A percentile compares a stretch with the other conserved stretches of the same genome.
Evolutionary conservation across 2,329 filamentous ascomycete genomes (phyloP).

Genomic region (Paraphaeosphaeria sporulosa): DNA sequence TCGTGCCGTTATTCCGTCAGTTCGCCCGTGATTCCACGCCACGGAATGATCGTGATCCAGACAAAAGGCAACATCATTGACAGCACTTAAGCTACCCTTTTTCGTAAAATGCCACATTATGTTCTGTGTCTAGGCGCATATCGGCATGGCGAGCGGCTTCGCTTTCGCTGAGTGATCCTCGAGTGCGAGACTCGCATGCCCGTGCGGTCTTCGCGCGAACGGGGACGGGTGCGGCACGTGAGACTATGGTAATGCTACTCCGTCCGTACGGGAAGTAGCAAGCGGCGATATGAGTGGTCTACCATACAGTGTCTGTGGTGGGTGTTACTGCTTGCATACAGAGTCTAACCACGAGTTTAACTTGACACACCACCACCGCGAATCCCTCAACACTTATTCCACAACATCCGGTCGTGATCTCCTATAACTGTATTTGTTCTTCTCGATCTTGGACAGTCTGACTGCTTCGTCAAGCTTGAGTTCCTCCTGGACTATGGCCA

Average conservation of each 20-base stretch:
- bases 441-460: background rate
- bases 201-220: background rate
- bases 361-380: background rate
- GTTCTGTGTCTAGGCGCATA: too few relatives aligned
- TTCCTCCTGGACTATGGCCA: background rate
- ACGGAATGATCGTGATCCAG: too few relatives aligned
- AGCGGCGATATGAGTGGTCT: background rate
- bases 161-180: background rate
- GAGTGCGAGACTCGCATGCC: background rate
- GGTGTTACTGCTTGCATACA: background rate
- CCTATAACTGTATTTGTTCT: background rate
- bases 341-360: background rate
- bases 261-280: background rate
- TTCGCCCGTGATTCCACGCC: too few relatives aligned
- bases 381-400: too few relatives aligned
- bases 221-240: background rate
- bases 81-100: too few relatives aligned
- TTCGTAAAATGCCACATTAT: too few relatives aligned
- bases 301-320: background rate
- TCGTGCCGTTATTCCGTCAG: too few relatives aligned
- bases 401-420: background rate
- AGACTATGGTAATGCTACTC: background rate
- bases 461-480: background rate
- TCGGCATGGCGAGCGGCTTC: background rate
- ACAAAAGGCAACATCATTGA: too few relatives aligned